Percentiles rank a stretch among this genome's conserved stretches.
These are phyloP conservation scores for Waltergamsia citrina DNA, from an alignment of 2,329 filamentous ascomycete genomes.

Conservation along the genomic window DNA sequence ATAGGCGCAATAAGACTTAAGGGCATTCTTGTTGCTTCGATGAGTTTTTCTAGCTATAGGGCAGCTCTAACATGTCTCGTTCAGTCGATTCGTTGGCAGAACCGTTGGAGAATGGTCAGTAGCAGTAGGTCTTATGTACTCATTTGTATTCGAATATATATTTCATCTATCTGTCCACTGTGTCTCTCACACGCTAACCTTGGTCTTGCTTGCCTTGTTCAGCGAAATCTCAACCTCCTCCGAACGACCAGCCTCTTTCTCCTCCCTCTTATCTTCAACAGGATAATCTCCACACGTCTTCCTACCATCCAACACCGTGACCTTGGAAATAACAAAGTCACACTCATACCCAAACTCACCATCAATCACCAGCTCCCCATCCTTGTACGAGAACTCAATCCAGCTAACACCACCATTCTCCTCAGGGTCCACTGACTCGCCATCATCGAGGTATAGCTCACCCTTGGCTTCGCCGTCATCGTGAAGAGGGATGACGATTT, in stretches of 20 bases:
- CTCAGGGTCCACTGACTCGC: conserved; percentile 53
- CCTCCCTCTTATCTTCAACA: not conserved
- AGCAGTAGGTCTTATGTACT: too few relatives aligned
- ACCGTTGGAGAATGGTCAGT: too few relatives aligned
- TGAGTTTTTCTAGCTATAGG: too few relatives aligned
- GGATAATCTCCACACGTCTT: not conserved
- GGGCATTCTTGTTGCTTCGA: too few relatives aligned
- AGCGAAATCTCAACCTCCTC: conserved; percentile 7
- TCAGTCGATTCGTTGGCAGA: too few relatives aligned
- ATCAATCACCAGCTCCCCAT: conserved; percentile 36
- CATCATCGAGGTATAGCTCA: conserved; percentile 69
- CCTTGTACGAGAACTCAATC: conserved; percentile 49
- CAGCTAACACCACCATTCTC: conserved; percentile 29
- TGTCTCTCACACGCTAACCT: conserved; percentile 1
- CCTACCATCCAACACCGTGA: conserved; percentile 32
- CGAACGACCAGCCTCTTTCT: conserved; percentile 2
- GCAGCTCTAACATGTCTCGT: too few relatives aligned
- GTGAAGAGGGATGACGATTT: conserved; percentile 59
- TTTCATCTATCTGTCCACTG: not conserved
- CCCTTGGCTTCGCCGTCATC: conserved; percentile 54
- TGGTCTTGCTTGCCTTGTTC: conserved; percentile 6
- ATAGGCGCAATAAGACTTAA: too few relatives aligned
- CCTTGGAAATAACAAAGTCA: conserved; percentile 30
- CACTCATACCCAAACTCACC: conserved; percentile 45
- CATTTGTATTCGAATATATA: not conserved